Evolutionary conservation across 179 eudicot species (phyloP).

Genomic region (Beta macrorhiza): DNA sequence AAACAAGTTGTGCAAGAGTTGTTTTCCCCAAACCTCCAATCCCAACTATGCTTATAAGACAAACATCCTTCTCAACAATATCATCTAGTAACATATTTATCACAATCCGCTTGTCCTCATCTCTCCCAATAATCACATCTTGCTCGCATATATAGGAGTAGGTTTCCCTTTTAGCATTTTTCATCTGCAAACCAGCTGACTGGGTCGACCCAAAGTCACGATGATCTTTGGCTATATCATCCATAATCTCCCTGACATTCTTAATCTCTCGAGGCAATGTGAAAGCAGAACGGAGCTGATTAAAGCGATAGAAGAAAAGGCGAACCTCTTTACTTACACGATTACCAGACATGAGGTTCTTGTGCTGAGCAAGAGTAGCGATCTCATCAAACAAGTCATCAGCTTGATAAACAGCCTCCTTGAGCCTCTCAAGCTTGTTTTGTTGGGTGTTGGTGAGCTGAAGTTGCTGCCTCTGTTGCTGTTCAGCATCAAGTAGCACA

Average conservation of each 20-base stretch:
- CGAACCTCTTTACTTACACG: background rate
- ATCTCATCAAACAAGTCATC: background rate
- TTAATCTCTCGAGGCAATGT: no score
- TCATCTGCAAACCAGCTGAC: no score
- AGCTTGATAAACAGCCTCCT: background rate
- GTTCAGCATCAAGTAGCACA: background rate
- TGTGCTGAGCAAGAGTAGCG: background rate
- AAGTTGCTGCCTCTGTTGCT: slow-evolving; percentile 1
- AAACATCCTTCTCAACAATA: background rate
- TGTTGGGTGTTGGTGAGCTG: background rate
- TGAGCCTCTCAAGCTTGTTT: background rate
- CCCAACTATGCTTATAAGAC: slow-evolving; percentile 21
- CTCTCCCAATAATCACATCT: slow-evolving; percentile 31
- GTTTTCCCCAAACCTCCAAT: slow-evolving; percentile 37
- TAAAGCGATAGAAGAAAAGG: no score
- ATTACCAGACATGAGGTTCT: background rate
- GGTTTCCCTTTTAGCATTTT: no score
- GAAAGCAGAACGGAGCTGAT: no score
- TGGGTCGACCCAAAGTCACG: no score
- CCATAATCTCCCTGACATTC: no score
- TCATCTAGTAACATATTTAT: no score
- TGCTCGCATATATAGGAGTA: no score
- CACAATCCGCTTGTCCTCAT: slow-evolving; percentile 20
- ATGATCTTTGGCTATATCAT: no score
- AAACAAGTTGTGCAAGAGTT: slow-evolving; percentile 27